Base-by-base conservation (phyloP, 2,329 filamentous ascomycete genomes). In the Moelleriella libera region DNA sequence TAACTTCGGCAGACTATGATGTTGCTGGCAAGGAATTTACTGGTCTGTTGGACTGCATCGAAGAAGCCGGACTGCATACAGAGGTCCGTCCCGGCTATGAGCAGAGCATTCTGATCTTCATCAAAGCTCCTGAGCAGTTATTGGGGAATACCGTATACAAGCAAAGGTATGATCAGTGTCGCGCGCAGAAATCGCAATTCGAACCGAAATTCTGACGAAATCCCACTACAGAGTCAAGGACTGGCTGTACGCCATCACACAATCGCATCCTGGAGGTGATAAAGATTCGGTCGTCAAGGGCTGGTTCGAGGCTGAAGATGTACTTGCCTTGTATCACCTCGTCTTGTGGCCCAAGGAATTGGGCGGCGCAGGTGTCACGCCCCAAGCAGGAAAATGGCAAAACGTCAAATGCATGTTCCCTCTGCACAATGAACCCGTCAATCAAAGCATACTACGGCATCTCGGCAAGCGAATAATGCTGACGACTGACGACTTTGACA, bases 11-110 rank as follows among this genome's bases (percentile, higher is more conserved):
- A 68, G 66, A 66, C 21, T 56, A 56, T 29, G 60, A 66, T 40
- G 55, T 52, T 5, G 64, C 66, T 1, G 48, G 55, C 43, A 52
- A 61, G 14, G 62, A 67, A 43, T 60, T 68, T 46, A 58, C 54
- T n/a, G 50, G 51, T 5, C 69, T 88, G 3, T 67, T 83, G 31
- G 63, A 74, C 30, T 74, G 77, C 40, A 65, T 88, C 34, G 71
- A 77, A 9, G 70, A 70, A 40, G 78, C 81, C 31, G 82, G 83
- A 8, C 68, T 88, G 48, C 74, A 82, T 47, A 82, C 78, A 0
- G 82, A 87, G 62, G 80, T 85, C n/a, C 75, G 84, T 52, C 78
- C 80, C 51, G 83, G 83, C 21, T 76, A 80, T 49, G 76, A 78
- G n/a, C 70, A 78, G 52, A 80, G 80, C 1, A 66, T 88, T 8